Base-by-base conservation (phyloP, 116 monocot genomes). In the Iris pallida region DNA sequence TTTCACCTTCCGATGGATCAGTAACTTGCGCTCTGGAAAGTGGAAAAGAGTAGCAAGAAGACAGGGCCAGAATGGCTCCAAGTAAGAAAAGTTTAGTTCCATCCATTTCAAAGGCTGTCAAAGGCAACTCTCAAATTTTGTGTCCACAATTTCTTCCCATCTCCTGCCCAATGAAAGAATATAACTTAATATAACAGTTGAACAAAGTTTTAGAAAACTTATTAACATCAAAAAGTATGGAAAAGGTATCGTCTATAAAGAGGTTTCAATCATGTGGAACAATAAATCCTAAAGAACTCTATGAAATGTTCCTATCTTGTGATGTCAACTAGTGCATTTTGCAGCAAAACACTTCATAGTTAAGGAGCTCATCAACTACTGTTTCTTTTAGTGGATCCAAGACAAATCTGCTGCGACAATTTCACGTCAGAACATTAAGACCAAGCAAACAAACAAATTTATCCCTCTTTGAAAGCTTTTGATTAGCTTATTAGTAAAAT, bases 1-100 rank as follows among this genome's bases (percentile, higher is more conserved):
- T 53, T 15, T 71, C 55, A 88, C 88, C 88, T 85, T 88, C 88
- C 8, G 76, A 76, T 53, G 85, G 88, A 56, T 79, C 55, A 69
- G 82, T 81, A 10, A 82, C 68, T 16, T 88, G 79, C 62, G 88
- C 76, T 41, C 8, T 56, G n/a, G 73, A 66, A 56, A 64, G 43
- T 65, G 74, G 68, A n/a, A 77, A 45, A 73, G 19, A 66, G 66
- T 15, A 46, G 49, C 64, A 85, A 64, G 19, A 79, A 30, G 66
- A 61, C 47, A 66, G 20, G 19, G 65, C 73, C 14, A 84, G 7
- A 65, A 77, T 57, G 42, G 62, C 70, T 54, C 66, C 20, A 57
- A 67, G 47, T 19, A 68, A 46, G 64, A 72, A 30, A 64, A 51
- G 20, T 70, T 69, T 68, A 64, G 46, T 17, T 56, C 51, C 18